Conservation (phyloP, 768 basidiomycete species). For the Exsudoporus frostii region DNA sequence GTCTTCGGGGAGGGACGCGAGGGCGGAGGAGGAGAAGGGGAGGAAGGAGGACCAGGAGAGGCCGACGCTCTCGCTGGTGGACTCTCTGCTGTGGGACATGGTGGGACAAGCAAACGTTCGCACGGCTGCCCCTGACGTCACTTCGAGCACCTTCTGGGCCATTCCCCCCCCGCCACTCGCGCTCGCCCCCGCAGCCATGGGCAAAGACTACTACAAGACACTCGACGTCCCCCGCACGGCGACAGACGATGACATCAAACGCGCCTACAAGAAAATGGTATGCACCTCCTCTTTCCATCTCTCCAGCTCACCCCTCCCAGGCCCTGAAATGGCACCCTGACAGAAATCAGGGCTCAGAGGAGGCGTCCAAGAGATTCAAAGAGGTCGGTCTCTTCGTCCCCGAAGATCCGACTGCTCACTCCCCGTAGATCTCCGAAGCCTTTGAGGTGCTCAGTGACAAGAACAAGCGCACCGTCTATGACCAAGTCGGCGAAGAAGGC, state of each 20-base stretch:
- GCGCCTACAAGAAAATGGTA: slow-evolving; percentile 93
- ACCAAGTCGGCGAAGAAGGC: slow-evolving; percentile 94
- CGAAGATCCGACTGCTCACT: not conserved
- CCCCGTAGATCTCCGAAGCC: slow-evolving; percentile 78
- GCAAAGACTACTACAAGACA: slow-evolving; percentile 84
- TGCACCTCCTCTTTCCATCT: slow-evolving; percentile 13
- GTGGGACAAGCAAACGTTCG: not conserved
- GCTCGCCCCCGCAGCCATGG: slow-evolving; percentile 37
- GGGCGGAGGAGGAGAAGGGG: slow-evolving; percentile 70
- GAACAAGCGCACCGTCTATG: slow-evolving; percentile 81
- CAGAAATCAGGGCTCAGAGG: slow-evolving; percentile 81
- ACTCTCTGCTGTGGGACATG: slow-evolving; percentile 17
- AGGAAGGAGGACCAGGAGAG: slow-evolving; percentile 63
- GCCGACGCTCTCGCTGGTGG: slow-evolving; percentile 24
- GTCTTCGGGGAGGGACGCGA: slow-evolving; percentile 45
- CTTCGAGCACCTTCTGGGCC: slow-evolving; percentile 33
- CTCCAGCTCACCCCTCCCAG: slow-evolving; percentile 32
- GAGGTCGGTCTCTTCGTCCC: slow-evolving; percentile 48
- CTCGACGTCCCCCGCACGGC: slow-evolving; percentile 75
- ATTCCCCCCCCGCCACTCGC: not conserved
- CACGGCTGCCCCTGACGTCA: slow-evolving; percentile 25
- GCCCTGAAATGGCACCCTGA: slow-evolving; percentile 97
- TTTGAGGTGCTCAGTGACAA: slow-evolving; percentile 93
- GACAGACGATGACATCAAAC: slow-evolving; percentile 84
- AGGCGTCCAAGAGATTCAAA: slow-evolving; percentile 88